These are phyloP conservation scores for Aegle marmelos DNA, from an alignment of 345 rosid genomes.

Conservation along the genomic window DNA sequence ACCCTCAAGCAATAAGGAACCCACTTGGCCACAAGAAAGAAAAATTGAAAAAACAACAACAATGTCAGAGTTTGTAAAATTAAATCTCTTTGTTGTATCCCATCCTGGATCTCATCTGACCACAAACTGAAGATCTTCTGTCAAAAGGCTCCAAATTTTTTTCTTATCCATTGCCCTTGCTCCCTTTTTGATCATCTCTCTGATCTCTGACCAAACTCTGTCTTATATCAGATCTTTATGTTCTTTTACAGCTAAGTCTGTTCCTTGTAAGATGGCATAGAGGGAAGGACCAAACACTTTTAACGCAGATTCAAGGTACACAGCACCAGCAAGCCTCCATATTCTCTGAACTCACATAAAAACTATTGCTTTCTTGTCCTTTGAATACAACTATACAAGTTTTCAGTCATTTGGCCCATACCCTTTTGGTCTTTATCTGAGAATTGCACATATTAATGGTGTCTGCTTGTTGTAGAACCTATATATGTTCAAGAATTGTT, in stretches of 20 bases:
- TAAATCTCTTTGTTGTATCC: constrained; percentile 25
- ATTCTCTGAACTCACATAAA: constrained; percentile 53
- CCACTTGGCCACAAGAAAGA: constrained; percentile 13
- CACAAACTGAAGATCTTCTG: constrained; percentile 44
- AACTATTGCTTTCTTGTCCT: constrained; percentile 52
- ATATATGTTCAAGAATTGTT: constrained; percentile 24
- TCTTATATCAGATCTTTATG: constrained; percentile 25
- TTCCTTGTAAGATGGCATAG: constrained; percentile 36
- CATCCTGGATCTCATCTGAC: constrained; percentile 47
- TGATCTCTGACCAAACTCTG: constrained; percentile 39
- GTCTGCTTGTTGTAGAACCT: constrained; percentile 18
- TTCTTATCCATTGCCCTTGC: constrained; percentile 34
- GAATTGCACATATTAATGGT: constrained; percentile 26
- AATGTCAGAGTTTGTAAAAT: constrained; percentile 35
- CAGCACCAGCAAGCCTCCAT: constrained; percentile 34
- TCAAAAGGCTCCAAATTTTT: constrained; percentile 23
- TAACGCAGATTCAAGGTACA: constrained; percentile 59
- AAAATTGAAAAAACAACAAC: constrained; percentile 17
- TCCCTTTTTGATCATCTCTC: constrained; percentile 16
- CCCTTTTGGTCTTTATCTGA: constrained; percentile 41
- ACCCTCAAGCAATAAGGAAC: neutral
- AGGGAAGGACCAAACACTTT: constrained; percentile 26
- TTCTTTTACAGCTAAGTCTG: constrained; percentile 50
- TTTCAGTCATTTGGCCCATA: constrained; percentile 58
- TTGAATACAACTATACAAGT: constrained; percentile 18